phyloP scores from a whole-genome alignment of 352 stramenopile species.

The Globisporangium heterothallicum region DNA sequence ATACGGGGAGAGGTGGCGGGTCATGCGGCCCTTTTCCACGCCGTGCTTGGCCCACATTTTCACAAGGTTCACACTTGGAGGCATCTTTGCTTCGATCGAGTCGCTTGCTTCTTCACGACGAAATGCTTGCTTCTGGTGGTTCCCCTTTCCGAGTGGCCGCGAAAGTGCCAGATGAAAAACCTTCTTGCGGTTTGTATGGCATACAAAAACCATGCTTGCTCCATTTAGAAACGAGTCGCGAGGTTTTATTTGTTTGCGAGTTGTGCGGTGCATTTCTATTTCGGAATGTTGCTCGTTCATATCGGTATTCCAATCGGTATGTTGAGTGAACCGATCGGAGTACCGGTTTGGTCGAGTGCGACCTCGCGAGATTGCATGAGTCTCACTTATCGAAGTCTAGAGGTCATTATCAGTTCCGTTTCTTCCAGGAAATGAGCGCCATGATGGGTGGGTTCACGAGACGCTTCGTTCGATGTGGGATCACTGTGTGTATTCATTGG shows the following conservation, averaged over 20 bases:
- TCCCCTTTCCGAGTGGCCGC: background rate
- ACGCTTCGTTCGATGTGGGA: background rate
- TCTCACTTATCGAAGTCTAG: no score
- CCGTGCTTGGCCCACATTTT: slow-evolving; percentile 79
- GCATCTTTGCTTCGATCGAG: slow-evolving; percentile 24
- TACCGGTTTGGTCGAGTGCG: no score
- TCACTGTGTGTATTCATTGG: background rate
- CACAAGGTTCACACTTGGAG: slow-evolving; percentile 34
- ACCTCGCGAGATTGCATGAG: no score
- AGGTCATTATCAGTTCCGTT: no score
- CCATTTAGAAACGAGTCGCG: background rate
- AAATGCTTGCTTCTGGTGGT: slow-evolving; percentile 22
- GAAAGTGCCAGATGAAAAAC: background rate
- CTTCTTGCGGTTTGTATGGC: background rate
- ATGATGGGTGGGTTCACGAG: background rate
- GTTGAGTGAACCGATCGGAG: background rate
- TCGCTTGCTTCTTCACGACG: slow-evolving; percentile 14
- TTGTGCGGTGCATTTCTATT: slow-evolving; percentile 4
- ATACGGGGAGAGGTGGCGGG: slow-evolving; percentile 68
- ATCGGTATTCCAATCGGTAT: background rate
- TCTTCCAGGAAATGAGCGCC: background rate
- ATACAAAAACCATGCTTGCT: background rate
- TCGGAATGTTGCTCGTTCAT: background rate
- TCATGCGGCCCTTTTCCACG: slow-evolving; percentile 51
- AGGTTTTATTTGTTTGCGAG: background rate